Percentiles rank a stretch among this genome's conserved stretches.
Evolutionary conservation across 306 rosid genomes (phyloP).

Genomic region (Quercus berberidifolia): DNA sequence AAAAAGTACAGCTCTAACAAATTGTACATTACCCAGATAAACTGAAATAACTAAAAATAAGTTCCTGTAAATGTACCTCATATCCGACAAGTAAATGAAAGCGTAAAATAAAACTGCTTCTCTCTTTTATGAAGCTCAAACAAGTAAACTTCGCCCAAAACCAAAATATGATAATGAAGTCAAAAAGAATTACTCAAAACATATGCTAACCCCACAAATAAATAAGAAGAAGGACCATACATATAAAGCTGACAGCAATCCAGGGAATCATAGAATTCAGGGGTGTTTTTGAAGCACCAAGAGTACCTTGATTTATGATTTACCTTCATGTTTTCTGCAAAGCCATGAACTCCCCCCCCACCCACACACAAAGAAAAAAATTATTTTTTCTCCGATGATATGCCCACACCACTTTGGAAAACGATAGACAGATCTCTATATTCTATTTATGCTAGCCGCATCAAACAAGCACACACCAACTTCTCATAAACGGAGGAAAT

Average conservation of each 20-base stretch:
- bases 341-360: background rate
- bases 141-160: background rate
- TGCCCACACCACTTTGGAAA: background rate
- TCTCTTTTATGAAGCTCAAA: background rate
- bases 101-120: background rate
- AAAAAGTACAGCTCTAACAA: too few relatives aligned
- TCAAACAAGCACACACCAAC: background rate
- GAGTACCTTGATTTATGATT: background rate
- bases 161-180: background rate
- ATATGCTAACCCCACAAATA: background rate
- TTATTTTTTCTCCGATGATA: background rate
- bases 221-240: background rate
- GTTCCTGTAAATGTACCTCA: too few relatives aligned
- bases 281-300: background rate
- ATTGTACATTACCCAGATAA: too few relatives aligned
- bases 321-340: background rate
- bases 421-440: background rate
- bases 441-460: background rate
- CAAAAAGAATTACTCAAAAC: background rate
- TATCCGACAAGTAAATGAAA: conserved; percentile 3
- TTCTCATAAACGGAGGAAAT: background rate
- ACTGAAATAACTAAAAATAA: too few relatives aligned
- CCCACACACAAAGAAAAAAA: background rate
- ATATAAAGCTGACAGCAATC: background rate
- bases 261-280: background rate